Evolutionary conservation across 2,329 filamentous ascomycete genomes (phyloP), one percentile per base, ranked within the genome.

Genomic region (Beauveria brongniartii): DNA sequence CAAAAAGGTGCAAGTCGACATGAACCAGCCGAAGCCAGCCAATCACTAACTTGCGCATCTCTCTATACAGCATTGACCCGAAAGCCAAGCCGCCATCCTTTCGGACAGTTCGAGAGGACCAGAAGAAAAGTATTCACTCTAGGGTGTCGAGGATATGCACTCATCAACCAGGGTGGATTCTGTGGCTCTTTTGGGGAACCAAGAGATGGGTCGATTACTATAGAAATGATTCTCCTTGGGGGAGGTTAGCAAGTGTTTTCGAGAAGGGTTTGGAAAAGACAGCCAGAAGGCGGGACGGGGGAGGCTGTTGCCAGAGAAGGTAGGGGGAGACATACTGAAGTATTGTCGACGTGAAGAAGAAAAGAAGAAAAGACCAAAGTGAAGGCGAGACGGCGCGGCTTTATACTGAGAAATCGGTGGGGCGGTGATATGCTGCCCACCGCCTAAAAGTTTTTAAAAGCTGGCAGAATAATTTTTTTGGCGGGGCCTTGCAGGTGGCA

Each of bases 101-200:
- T 72, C 82, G 79, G 81, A 79, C 77, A 80, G 81, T 67, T 63
- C 82, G 81, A 83, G 78, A 82, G 81, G 78, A 82, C 73, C 73
- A 73, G 73, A 82, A 78, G 44, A 77, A 54, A 62, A 55, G 77
- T 81, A 82, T 88, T 92, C 90, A 94, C 90, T 92, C 89, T 90
- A 85, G 87, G 88, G 88, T 79, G 82, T 82, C 86, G 90, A 90
- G 89, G 90, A 90, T 88, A 84, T 90, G 71, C 71, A 78, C 76
- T 95, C 91, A 94, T 95, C 91, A 90, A 89, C 90, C 90, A 91
- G 90, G 89, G 87, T 93, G 85, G 86, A 86, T 84, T 91, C 88
- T 93, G 89, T 91, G 85, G 90, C 92, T 96, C 82, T 82, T 89
- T 84, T 92, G 83, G 85, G 86, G 85, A 93, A 88, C 86, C 91